These are phyloP conservation scores for Tanacetum coccineum DNA, from an alignment of 129 eudicot species.

Conservation along the genomic window DNA sequence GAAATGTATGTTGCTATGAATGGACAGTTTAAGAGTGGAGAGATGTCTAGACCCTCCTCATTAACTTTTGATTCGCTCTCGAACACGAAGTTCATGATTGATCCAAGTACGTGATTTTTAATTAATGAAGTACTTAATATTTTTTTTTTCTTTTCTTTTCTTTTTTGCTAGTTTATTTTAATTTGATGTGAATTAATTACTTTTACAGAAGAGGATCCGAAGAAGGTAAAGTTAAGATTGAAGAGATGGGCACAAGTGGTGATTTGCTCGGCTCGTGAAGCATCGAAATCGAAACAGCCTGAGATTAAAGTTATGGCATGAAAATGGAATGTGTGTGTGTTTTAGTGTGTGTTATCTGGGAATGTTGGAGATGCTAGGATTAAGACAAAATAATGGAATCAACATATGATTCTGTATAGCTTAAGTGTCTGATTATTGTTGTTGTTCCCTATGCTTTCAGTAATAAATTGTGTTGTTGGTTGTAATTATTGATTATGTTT, in stretches of 20 bases:
- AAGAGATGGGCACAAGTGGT: constrained; percentile 68
- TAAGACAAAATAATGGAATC: constrained; percentile 18
- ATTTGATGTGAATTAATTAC: background rate
- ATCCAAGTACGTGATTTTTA: constrained; percentile 36
- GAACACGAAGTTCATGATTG: constrained; percentile 1
- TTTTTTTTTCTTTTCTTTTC: background rate
- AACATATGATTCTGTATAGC: background rate
- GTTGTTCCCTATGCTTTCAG: too few species aligned
- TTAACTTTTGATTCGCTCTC: constrained; percentile 24
- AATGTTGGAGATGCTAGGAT: constrained; percentile 15
- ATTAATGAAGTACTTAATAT: too few species aligned
- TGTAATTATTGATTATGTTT: too few species aligned
- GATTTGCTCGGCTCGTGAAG: constrained; percentile 44
- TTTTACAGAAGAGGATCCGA: constrained; percentile 47
- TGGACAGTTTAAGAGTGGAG: constrained; percentile 13
- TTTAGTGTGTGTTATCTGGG: background rate
- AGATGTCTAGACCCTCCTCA: constrained; percentile 43
- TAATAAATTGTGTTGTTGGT: too few species aligned
- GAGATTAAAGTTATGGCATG: constrained; percentile 16
- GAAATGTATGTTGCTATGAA: constrained; percentile 63
- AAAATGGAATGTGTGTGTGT: background rate
- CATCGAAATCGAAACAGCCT: constrained; percentile 6
- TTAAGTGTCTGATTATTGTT: too few species aligned
- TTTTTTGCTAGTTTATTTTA: background rate
- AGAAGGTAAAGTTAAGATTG: constrained; percentile 44